Evolutionary conservation across 2,329 filamentous ascomycete genomes (phyloP).

Genomic region (Grosmannia penicillata): DNA sequence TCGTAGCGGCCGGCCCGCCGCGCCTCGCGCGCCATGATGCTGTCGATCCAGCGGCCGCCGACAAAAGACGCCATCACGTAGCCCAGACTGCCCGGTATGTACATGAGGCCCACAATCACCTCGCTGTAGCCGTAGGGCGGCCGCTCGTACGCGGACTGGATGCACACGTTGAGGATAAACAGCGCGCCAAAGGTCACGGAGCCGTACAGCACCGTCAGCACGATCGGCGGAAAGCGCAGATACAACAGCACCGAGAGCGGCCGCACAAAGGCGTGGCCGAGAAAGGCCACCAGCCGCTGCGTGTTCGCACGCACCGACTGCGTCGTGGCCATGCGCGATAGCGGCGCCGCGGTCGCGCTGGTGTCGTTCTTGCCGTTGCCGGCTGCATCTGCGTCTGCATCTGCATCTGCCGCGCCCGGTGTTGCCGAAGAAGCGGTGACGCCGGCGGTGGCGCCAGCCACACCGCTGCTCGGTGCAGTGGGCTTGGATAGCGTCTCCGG

Average conservation of each 20-base stretch:
- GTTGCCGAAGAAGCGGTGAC: neutral
- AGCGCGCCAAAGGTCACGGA: slow-evolving; percentile 61
- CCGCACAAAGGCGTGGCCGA: slow-evolving; percentile 53
- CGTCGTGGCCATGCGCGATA: slow-evolving; percentile 37
- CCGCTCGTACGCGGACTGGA: slow-evolving; percentile 53
- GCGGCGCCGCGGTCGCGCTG: slow-evolving; percentile 7
- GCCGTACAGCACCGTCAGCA: slow-evolving; percentile 59
- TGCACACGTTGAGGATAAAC: slow-evolving; percentile 64
- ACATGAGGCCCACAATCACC: slow-evolving; percentile 58
- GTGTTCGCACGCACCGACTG: slow-evolving; percentile 45
- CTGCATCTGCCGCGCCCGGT: neutral
- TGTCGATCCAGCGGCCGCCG: slow-evolving; percentile 65
- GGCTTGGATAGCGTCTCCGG: slow-evolving; percentile 46
- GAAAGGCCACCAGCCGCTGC: slow-evolving; percentile 32
- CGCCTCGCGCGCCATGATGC: slow-evolving; percentile 67
- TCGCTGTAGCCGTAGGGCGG: slow-evolving; percentile 54
- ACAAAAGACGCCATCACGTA: slow-evolving; percentile 55
- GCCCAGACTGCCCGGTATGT: slow-evolving; percentile 61
- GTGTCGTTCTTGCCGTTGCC: neutral
- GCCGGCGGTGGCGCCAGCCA: neutral
- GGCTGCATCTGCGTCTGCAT: neutral
- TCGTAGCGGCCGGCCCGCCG: slow-evolving; percentile 55
- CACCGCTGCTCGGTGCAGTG: slow-evolving; percentile 1
- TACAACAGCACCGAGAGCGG: slow-evolving; percentile 57
- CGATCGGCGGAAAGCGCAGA: slow-evolving; percentile 59